Percentiles rank a stretch among this genome's conserved stretches.
Conservation (phyloP, 164 flowering plant species). For the Liquidambar formosana region DNA sequence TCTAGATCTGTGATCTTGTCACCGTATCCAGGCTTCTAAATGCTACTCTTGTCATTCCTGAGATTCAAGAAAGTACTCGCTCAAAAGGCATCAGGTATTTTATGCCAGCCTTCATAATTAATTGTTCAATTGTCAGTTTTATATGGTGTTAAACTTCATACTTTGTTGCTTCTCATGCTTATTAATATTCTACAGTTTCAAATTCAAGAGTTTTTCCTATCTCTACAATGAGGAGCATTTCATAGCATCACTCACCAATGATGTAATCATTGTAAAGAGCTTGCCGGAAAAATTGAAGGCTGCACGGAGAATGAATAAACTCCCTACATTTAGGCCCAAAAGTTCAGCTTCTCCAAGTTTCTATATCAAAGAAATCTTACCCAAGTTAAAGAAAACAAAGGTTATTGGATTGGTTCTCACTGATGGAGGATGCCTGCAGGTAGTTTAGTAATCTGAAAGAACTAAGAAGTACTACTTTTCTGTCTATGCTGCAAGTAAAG, state of each 20-base stretch:
- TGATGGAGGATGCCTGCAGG: conserved; percentile 93
- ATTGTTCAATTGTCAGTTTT: background rate
- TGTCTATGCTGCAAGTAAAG: no score
- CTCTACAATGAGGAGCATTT: conserved; percentile 91
- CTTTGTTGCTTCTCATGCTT: background rate
- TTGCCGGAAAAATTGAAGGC: conserved; percentile 70
- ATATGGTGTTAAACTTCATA: background rate
- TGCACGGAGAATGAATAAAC: conserved; percentile 61
- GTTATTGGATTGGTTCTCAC: conserved; percentile 69
- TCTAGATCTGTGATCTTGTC: conserved; percentile 96
- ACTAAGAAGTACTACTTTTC: background rate
- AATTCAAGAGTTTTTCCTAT: conserved; percentile 91
- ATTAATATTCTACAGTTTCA: conserved; percentile 49
- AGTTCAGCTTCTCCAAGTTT: conserved; percentile 61
- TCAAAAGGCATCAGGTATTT: conserved; percentile 90
- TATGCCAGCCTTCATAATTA: background rate
- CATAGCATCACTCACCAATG: conserved; percentile 71
- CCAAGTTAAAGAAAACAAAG: conserved; percentile 58
- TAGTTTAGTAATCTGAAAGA: conserved; percentile 20
- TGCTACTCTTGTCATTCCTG: conserved; percentile 97
- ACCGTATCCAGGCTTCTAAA: conserved; percentile 90
- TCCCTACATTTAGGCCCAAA: conserved; percentile 69
- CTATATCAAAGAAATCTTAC: conserved; percentile 63
- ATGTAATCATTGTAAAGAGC: conserved; percentile 65
- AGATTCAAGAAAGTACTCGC: conserved; percentile 79